Conservation (phyloP, 2,329 filamentous ascomycete genomes). For the Alternaria brassicae region DNA sequence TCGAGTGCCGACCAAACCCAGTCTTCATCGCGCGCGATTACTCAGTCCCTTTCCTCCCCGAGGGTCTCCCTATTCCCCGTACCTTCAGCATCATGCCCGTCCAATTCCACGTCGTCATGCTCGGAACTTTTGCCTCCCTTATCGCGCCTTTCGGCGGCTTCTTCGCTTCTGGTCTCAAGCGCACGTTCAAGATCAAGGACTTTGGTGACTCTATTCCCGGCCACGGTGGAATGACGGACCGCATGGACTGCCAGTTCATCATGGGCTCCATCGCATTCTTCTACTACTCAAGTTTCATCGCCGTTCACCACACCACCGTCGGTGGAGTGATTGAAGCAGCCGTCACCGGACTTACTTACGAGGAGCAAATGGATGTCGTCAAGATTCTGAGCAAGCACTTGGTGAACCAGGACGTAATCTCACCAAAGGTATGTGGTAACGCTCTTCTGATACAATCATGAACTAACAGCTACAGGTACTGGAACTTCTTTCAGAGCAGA, state of each 20-base stretch:
- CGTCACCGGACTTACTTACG: conserved; percentile 83
- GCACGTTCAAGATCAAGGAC: conserved; percentile 99
- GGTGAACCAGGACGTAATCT: conserved; percentile 67
- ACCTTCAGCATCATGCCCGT: conserved; percentile 83
- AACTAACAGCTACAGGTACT: conserved; percentile 29
- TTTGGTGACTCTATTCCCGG: conserved; percentile 98
- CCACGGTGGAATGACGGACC: conserved; percentile 96
- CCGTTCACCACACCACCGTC: conserved; percentile 82
- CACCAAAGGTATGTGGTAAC: conserved; percentile 56
- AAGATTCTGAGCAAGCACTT: conserved; percentile 68
- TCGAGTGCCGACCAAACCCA: conserved; percentile 89
- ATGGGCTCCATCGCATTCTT: conserved; percentile 99
- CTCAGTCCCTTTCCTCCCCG: conserved; percentile 63
- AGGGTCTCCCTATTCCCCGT: conserved; percentile 64
- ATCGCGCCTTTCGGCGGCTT: conserved; percentile 98
- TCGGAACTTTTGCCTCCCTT: conserved; percentile 92
- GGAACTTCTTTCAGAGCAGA: conserved; percentile 32
- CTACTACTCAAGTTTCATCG: conserved; percentile 98
- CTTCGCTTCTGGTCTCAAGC: conserved; percentile 96
- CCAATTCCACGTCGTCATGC: conserved; percentile 88
- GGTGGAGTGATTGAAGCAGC: conserved; percentile 89
- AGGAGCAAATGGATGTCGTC: conserved; percentile 86
- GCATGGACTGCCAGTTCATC: conserved; percentile 99
- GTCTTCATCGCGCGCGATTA: conserved; percentile 84
- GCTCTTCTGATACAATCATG: neutral